These are phyloP conservation scores for Prunus mongolica DNA, from an alignment of 306 rosid species.

Conservation along the genomic window DNA sequence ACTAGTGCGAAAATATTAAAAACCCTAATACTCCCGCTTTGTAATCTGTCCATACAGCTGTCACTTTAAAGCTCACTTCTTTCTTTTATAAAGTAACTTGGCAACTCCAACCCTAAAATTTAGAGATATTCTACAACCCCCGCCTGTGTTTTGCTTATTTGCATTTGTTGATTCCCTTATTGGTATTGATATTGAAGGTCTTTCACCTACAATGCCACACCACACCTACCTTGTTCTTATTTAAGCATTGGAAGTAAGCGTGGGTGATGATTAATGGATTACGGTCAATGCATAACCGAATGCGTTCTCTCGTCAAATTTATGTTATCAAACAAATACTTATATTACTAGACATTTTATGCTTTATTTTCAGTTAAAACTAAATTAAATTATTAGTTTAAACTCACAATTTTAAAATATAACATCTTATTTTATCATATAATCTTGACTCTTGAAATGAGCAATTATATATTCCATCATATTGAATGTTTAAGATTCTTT, in stretches of 20 bases:
- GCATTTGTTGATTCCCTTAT: not conserved
- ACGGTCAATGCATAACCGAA: no score
- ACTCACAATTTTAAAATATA: not conserved
- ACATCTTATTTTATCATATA: not conserved
- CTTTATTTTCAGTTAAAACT: not conserved
- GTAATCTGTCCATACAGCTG: not conserved
- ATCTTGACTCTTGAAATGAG: not conserved
- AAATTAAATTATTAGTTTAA: not conserved
- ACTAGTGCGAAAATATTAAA: no score
- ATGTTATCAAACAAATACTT: not conserved
- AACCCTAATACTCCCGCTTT: not conserved
- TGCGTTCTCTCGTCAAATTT: not conserved
- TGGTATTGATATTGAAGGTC: no score
- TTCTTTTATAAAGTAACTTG: not conserved
- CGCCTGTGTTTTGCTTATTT: not conserved
- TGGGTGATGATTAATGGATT: no score
- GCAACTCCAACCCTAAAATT: not conserved
- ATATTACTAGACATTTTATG: not conserved
- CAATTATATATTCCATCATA: not conserved
- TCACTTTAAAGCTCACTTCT: not conserved
- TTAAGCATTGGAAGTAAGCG: no score
- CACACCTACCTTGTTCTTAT: no score
- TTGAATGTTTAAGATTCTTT: not conserved
- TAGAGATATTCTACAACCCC: not conserved
- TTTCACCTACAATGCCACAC: no score